Conservation (phyloP, 2,329 filamentous ascomycete species). For the Cladosporium sphaerospermum region DNA sequence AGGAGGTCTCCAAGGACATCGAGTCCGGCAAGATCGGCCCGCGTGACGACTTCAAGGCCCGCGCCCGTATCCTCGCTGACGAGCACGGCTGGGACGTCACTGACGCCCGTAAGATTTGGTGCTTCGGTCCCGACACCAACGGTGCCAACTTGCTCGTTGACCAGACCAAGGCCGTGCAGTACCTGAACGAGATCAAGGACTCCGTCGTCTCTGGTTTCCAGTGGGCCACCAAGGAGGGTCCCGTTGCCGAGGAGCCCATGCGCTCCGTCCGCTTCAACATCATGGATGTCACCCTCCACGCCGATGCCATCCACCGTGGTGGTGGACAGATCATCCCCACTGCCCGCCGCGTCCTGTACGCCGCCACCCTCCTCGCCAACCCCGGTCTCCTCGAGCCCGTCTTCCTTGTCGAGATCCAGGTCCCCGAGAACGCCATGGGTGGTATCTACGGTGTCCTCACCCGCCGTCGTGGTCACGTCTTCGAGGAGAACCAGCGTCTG, state of each 20-base stretch:
- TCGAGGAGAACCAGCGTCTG: slow-evolving; percentile 94
- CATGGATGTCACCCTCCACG: slow-evolving; percentile 98
- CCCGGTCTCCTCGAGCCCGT: slow-evolving; percentile 92
- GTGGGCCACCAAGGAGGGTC: slow-evolving; percentile 97
- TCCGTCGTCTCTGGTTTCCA: slow-evolving; percentile 99
- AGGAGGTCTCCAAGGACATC: slow-evolving; percentile 87
- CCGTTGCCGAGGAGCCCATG: slow-evolving; percentile 97
- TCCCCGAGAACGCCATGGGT: slow-evolving; percentile 97
- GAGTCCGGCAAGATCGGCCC: slow-evolving; percentile 87
- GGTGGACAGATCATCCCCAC: slow-evolving; percentile 98
- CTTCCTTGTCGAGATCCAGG: slow-evolving; percentile 99
- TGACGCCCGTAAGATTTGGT: slow-evolving; percentile 99
- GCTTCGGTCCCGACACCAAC: slow-evolving; percentile 95
- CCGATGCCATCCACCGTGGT: slow-evolving; percentile 99
- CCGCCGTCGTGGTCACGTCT: slow-evolving; percentile 97
- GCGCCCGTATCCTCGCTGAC: slow-evolving; percentile 91
- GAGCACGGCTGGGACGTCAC: slow-evolving; percentile 99
- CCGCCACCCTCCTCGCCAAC: slow-evolving; percentile 81
- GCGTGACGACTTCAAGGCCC: slow-evolving; percentile 98
- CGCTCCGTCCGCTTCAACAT: slow-evolving; percentile 97
- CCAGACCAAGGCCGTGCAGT: slow-evolving; percentile 99
- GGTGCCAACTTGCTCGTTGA: slow-evolving; percentile 98
- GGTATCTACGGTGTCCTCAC: slow-evolving; percentile 99
- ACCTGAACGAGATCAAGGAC: slow-evolving; percentile 99
- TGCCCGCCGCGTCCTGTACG: slow-evolving; percentile 94